A percentile compares a stretch with the other conserved stretches of the same genome.
Conservation (phyloP, 352 stramenopile genomes). For the Phytophthora cactorum region DNA sequence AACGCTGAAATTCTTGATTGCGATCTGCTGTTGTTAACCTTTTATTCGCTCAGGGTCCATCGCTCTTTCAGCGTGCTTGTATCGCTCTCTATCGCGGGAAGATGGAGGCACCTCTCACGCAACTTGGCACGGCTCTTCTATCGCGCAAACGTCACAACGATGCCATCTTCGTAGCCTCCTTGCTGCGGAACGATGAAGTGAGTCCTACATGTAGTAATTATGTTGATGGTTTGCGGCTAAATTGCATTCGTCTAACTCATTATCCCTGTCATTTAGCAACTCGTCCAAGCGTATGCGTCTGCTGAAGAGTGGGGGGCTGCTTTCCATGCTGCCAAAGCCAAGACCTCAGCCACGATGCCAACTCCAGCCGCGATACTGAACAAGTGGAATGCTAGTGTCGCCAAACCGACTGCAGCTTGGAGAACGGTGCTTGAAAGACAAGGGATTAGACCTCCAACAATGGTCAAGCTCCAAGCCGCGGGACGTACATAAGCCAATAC, state of each 20-base stretch:
- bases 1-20: background rate
- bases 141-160: slow-evolving; percentile 41
- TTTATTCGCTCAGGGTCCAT: slow-evolving; percentile 47
- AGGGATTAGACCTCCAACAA: slow-evolving; percentile 38
- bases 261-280: slow-evolving; percentile 13
- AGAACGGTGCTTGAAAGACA: slow-evolving; percentile 37
- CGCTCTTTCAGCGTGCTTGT: slow-evolving; percentile 64
- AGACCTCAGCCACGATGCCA: slow-evolving; percentile 4
- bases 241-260: background rate
- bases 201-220: background rate
- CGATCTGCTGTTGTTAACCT: background rate
- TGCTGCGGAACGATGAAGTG: slow-evolving; percentile 58
- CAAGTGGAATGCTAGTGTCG: slow-evolving; percentile 43
- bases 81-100: slow-evolving; percentile 47
- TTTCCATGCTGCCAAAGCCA: slow-evolving; percentile 33
- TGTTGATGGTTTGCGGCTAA: background rate
- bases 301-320: slow-evolving; percentile 34
- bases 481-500: background rate
- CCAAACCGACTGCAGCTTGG: slow-evolving; percentile 39
- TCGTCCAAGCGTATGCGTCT: slow-evolving; percentile 33
- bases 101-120: slow-evolving; percentile 29
- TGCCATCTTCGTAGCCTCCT: slow-evolving; percentile 56
- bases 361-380: slow-evolving; percentile 24
- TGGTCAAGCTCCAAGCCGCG: slow-evolving; percentile 30
- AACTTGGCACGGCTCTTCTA: slow-evolving; percentile 30